These are phyloP conservation scores for Atkinsonella texensis DNA, from an alignment of 2,329 filamentous ascomycete species.

Conservation along the genomic window DNA sequence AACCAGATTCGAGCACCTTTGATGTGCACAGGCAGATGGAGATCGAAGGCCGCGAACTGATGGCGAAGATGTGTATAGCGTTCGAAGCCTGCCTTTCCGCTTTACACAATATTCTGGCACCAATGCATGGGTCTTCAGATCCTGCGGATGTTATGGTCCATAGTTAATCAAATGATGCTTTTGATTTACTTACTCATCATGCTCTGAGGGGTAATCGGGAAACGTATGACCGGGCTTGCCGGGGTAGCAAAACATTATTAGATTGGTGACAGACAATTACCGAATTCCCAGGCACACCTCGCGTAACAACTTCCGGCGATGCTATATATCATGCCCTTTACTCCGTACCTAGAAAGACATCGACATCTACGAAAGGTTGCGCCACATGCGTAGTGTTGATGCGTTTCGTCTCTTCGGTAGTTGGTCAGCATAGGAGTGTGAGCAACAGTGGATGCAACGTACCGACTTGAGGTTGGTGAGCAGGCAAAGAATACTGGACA, in stretches of 20 bases:
- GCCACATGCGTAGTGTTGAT: slow-evolving; percentile 18
- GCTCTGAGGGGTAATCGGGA: neutral
- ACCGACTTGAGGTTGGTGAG: slow-evolving; percentile 16
- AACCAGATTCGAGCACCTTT: neutral
- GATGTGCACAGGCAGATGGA: neutral
- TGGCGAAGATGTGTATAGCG: neutral
- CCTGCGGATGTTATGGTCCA: neutral
- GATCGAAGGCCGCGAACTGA: neutral
- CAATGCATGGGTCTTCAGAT: neutral
- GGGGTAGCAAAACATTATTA: neutral
- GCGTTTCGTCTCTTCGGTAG: slow-evolving; percentile 12
- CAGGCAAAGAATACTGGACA: slow-evolving; percentile 18
- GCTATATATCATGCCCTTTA: slow-evolving; percentile 3
- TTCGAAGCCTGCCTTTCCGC: neutral
- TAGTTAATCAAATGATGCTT: neutral
- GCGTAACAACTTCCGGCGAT: neutral
- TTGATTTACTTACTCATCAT: no score
- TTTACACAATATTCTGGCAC: neutral
- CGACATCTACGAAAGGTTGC: slow-evolving; percentile 25
- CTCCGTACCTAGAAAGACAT: slow-evolving; percentile 10
- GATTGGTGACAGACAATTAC: neutral
- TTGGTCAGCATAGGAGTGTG: neutral
- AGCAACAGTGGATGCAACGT: slow-evolving; percentile 3
- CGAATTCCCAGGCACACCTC: neutral
- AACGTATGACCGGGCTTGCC: neutral